phyloP scores from a whole-genome alignment of 108 stramenopile genomes.

The Cylindrotheca fusiformis region DNA sequence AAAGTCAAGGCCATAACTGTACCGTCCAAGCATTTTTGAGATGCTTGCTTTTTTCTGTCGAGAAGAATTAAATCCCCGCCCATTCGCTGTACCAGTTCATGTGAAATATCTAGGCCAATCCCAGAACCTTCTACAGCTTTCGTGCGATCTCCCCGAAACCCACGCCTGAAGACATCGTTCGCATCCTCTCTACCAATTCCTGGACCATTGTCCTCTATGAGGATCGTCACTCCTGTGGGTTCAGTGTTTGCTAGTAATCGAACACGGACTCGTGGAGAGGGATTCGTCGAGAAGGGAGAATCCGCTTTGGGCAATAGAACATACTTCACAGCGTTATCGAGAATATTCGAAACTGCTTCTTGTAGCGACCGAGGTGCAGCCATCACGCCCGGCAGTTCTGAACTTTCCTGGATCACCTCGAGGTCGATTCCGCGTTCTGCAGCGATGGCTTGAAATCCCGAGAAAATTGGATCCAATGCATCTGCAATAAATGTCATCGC shows the following conservation, averaged over 20 bases:
- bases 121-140: slow-evolving; percentile 56
- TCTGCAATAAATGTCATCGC: slow-evolving; percentile 79
- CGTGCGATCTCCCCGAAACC: slow-evolving; percentile 54
- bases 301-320: slow-evolving; percentile 35
- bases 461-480: slow-evolving; percentile 61
- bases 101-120: slow-evolving; percentile 68
- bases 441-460: slow-evolving; percentile 60
- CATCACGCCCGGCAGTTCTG: slow-evolving; percentile 70
- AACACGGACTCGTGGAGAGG: slow-evolving; percentile 51
- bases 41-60: slow-evolving; percentile 40
- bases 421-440: slow-evolving; percentile 64
- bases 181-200: slow-evolving; percentile 41
- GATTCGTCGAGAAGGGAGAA: slow-evolving; percentile 22
- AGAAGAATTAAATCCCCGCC: slow-evolving; percentile 58
- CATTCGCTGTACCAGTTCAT: slow-evolving; percentile 57
- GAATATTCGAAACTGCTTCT: slow-evolving; percentile 72
- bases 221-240: slow-evolving; percentile 62
- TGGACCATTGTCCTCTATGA: slow-evolving; percentile 84
- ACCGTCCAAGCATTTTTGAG: slow-evolving; percentile 29
- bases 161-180: slow-evolving; percentile 68
- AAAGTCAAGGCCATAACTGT: slow-evolving; percentile 37
- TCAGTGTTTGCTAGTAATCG: slow-evolving; percentile 28
- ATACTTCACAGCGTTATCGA: slow-evolving; percentile 90
- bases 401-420: slow-evolving; percentile 46
- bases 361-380: slow-evolving; percentile 60